Conservation (phyloP, 805 yeast genomes). For the Saccharomyces paradoxus region DNA sequence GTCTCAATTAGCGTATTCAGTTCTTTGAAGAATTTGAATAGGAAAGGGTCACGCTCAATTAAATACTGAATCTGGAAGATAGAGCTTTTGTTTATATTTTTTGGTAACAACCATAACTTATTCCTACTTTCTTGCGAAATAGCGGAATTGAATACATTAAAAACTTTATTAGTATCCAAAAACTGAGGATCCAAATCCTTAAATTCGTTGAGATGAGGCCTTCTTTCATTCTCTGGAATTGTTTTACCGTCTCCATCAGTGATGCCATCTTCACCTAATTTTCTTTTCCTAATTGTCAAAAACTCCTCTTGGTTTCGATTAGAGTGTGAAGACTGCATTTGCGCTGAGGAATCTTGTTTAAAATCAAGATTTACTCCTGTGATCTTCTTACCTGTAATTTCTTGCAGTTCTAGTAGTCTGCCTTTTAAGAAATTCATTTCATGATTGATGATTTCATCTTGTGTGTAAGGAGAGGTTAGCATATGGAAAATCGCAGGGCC, state of each 20-base stretch:
- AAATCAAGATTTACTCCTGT: constrained; percentile 11
- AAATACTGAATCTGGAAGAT: constrained; percentile 17
- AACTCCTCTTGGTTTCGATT: not conserved
- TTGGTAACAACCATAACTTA: constrained; percentile 8
- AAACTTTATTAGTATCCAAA: constrained; percentile 17
- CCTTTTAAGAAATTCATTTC: constrained; percentile 24
- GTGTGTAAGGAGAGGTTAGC: constrained; percentile 17
- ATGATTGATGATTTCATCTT: constrained; percentile 19
- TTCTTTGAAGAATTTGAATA: constrained; percentile 15
- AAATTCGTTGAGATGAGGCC: constrained; percentile 12
- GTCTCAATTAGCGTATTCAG: constrained; percentile 8
- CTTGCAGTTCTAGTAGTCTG: constrained; percentile 24
- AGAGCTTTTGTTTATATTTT: constrained; percentile 17
- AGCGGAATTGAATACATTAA: constrained; percentile 11
- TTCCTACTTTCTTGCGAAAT: constrained; percentile 3
- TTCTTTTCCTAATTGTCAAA: not conserved
- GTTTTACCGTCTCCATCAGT: not conserved
- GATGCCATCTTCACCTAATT: not conserved
- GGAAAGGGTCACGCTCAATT: constrained; percentile 18
- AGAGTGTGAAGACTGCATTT: not conserved
- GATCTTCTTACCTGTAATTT: constrained; percentile 22
- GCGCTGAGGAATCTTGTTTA: not conserved
- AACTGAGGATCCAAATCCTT: constrained; percentile 26
- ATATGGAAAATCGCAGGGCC: constrained; percentile 28
- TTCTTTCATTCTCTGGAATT: not conserved